Evolutionary conservation across 2,329 filamentous ascomycete species (phyloP), one percentile per base, ranked within the genome.

Genomic region (Exserohilum turcica): DNA sequence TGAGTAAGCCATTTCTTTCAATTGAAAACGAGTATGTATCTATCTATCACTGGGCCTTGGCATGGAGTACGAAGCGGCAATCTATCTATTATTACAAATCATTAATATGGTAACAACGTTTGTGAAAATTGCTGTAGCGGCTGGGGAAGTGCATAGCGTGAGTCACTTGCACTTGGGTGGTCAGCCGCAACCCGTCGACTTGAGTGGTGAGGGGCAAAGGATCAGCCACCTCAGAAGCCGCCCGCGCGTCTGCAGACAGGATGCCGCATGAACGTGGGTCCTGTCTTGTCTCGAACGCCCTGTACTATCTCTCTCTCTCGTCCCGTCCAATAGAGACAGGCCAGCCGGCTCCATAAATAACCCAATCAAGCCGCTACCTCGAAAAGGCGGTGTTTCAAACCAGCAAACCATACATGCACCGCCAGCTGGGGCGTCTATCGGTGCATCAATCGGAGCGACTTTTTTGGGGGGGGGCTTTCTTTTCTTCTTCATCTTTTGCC

Each of bases 21-120:
- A 45, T 36, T 50, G 51, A 54, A 54, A 54, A 50, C 46, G 46
- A 54, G 51, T 54, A 45, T 54, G 46, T 54, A 54, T 54, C 35
- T 54, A 54, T 54, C 35, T 50, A 50, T 54, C 51, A 50, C 40
- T 29, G 43, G 43, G 33, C 24, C 27, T 50, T 45, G 49, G 51
- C 51, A 45, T 16, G 51, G 44, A 21, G 27, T 29, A 36, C 28
- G 50, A 42, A 29, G 38, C 29, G 46, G 39, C n/a, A 48, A 54
- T 50, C 9, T 44, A 54, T 50, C n/a, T 18, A 54, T 40, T 54
- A 36, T 54, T 44, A 21, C 35, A 31, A 24, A 50, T 36, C 21
- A 50, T 44, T 27, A 29, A 10, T 42, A 31, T 29, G 28, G 38
- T 29, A 24, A 29, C 9, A 29, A 16, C 21, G 18, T 29, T 29